Evolutionary conservation across 768 basidiomycete species (phyloP).

Genomic region (Leucocoprinus sp.): DNA sequence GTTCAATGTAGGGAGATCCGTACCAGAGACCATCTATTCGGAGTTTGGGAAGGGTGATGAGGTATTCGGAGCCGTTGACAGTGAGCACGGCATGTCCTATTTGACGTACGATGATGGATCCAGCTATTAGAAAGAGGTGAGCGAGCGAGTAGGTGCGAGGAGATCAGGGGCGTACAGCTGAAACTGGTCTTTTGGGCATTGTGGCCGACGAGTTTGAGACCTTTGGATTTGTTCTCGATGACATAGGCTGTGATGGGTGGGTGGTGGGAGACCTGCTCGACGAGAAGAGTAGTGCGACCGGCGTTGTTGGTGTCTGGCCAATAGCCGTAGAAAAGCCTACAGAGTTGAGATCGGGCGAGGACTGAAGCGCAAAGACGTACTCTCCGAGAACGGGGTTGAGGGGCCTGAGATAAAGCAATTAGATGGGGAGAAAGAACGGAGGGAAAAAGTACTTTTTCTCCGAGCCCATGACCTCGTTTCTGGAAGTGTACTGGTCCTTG

Average conservation of each 20-base stretch:
- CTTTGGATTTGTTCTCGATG: slow-evolving; percentile 75
- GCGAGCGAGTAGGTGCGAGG: not conserved
- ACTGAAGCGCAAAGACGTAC: slow-evolving; percentile 33
- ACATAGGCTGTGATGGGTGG: slow-evolving; percentile 82
- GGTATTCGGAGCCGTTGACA: slow-evolving; percentile 54
- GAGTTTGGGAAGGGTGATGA: slow-evolving; percentile 88
- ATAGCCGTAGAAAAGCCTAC: slow-evolving; percentile 78
- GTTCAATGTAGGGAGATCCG: slow-evolving; percentile 88
- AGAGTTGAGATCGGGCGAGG: not conserved
- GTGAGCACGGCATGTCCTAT: slow-evolving; percentile 88
- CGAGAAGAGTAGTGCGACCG: slow-evolving; percentile 76
- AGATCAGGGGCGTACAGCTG: slow-evolving; percentile 40
- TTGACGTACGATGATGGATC: slow-evolving; percentile 83
- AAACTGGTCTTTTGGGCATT: slow-evolving; percentile 96
- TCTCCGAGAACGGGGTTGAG: slow-evolving; percentile 94
- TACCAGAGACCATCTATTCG: slow-evolving; percentile 91
- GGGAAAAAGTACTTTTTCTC: slow-evolving; percentile 10
- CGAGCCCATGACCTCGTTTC: slow-evolving; percentile 92
- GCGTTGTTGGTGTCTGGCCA: slow-evolving; percentile 75
- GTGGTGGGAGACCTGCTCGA: slow-evolving; percentile 97
- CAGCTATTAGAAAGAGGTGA: slow-evolving; percentile 27
- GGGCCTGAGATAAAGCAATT: slow-evolving; percentile 45
- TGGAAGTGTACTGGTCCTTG: slow-evolving; percentile 90
- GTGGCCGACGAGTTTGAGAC: slow-evolving; percentile 73
- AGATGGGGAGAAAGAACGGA: not conserved